These are phyloP conservation scores for Talinum fruticosum DNA, from an alignment of 148 eudicot genomes.

Conservation along the genomic window DNA sequence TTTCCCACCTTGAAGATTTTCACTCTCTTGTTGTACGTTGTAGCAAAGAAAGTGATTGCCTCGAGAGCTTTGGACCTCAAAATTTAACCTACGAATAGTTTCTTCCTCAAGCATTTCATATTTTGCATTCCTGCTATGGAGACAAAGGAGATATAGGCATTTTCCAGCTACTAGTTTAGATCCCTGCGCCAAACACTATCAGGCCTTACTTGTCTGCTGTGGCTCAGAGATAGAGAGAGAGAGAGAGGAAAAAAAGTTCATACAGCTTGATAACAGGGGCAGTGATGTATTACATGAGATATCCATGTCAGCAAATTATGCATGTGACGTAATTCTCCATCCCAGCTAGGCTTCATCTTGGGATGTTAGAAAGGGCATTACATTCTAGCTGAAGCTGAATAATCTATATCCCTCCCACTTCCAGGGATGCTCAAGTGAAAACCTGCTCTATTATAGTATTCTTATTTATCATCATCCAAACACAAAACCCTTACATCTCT, in stretches of 20 bases:
- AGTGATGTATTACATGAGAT: background rate
- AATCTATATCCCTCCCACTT: background rate
- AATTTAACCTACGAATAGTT: no score
- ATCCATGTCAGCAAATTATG: background rate
- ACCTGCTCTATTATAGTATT: background rate
- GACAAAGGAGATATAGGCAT: no score
- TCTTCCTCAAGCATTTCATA: no score
- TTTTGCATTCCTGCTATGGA: no score
- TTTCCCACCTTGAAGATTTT: no score
- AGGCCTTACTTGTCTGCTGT: no score
- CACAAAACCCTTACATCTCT: background rate
- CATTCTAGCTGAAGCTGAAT: background rate
- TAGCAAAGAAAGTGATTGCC: no score
- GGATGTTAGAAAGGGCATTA: constrained; percentile 5
- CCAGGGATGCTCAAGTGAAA: background rate
- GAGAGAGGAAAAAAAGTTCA: background rate
- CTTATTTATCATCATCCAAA: background rate
- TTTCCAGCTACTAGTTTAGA: no score
- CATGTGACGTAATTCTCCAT: constrained; percentile 10
- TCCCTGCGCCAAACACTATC: no score
- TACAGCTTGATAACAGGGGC: background rate
- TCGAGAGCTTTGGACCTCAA: no score
- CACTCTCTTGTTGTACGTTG: no score
- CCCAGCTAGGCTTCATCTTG: background rate
- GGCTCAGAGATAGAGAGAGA: no score